Base-by-base conservation (phyloP, 768 basidiomycete genomes). In the Boletus edulis region DNA sequence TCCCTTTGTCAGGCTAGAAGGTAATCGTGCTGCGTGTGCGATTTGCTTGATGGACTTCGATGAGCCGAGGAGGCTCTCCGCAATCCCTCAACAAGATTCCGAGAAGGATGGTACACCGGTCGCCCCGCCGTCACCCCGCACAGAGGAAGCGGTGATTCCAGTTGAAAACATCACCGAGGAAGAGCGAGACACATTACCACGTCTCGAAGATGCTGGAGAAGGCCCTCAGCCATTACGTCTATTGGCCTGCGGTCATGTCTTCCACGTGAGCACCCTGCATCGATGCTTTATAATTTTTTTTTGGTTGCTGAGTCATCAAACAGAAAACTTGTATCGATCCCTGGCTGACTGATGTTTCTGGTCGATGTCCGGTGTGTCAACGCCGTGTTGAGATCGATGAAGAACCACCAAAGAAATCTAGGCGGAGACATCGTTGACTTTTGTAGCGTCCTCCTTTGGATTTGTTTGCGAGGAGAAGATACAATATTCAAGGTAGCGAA, bases 261-360 rank as follows among this genome's bases (percentile, higher is more conserved):
- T 93, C 72, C 94, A 96, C 73, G 92, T 94, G 58, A 70, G 89
- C 75, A 4, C 27, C 20, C 32, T 20, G n/a, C n/a, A n/a, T n/a
- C 31, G 13, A 53, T 51, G 11, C 52, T 47, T 31, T 20, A 11
- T 47, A 22, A 12, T 20, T 17, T 27, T 20, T 27, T 20, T 43
- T 35, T 17, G n/a, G 22, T 40, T 52, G 52, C 55, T 57, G 34
- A 54, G 32, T 31, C 20, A 18, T 53, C 13, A 34, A 53, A 20
- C 60, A 90, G 90, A 84, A 90, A 89, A 84, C 86, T 22, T 96
- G 93, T 67, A 72, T 95, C 41, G 93, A 96, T 66, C 90, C 91
- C 20, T 96, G 94, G 94, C 71, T 96, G 48, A 84, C 76, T 4
- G 86, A 89, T 56, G 86, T 92, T 14, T 91, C 89, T 29, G 93